Evolutionary conservation across 2,329 filamentous ascomycete species (phyloP), one percentile per base, ranked within the genome.

Genomic region (Neophaeococcomyces mojaviensis): DNA sequence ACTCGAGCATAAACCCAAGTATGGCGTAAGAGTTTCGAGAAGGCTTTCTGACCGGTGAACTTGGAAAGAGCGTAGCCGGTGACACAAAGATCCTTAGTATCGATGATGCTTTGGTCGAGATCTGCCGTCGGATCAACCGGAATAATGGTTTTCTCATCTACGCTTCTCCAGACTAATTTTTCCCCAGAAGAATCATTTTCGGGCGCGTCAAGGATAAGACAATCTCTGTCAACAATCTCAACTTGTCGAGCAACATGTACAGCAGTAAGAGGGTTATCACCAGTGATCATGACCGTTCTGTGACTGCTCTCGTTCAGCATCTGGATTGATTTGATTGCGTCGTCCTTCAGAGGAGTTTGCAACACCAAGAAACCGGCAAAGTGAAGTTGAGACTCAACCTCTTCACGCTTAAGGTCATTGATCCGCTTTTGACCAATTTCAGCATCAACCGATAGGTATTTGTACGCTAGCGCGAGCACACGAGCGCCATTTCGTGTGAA

Each of bases 271-370:
- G 92, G 90, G 64, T 98, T 98, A 66, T 98, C 92, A 62, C 92
- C 92, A 49, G 92, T 98, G 55, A 98, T 98, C 92, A 98, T 98
- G 57, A 98, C 86, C 38, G 95, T 88, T 58, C 92, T 87, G 66
- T 98, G 92, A 68, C 89, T 97, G 68, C 90, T 97, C 72, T 98
- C 92, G 62, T 96, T 98, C 58, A 98, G 77, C 88, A 97, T 96
- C 55, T 85, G 87, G 33, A 98, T 87, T 32, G 92, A 82, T 64
- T 92, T 83, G 68, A 94, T 86, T 38, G 92, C 92, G 64, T 98
- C 92, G 20, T 95, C 89, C 69, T 98, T 98, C 47, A 98, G 75
- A 4, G 92, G 92, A 59, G 88, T 96, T 65, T 96, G 90, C 24
- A 98, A 74, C 42, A 98, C 88, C 52, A 98, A 72, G 71, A 98